Base-by-base conservation (phyloP, 257 asterid genomes). In the Penstemon newberryi region DNA sequence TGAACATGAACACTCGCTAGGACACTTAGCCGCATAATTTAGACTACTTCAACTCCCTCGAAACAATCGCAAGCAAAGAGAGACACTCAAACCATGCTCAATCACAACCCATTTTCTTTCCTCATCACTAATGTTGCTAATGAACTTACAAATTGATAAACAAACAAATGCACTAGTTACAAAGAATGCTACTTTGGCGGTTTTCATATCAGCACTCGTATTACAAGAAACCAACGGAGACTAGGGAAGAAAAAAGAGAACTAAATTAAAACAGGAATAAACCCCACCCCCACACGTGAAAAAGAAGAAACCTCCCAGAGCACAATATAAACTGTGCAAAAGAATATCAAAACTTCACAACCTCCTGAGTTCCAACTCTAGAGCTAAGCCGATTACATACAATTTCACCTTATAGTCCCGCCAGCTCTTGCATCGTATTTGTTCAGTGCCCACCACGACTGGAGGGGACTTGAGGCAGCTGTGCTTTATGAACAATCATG, bases 321-420 rank as follows among this genome's bases (percentile, higher is more conserved):
- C 87, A 77, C 87, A 76, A 76, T 39, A 52, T 63, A 73, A 1
- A 70, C 63, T 70, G 84, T 80, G 79, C 87, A 75, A 81, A 85
- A 84, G 91, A 87, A 86, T 85, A 80, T 74, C 79, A 80, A 80
- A 75, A 74, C 74, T 70, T 74, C 60, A 56, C 76, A 59, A 76
- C 69, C 83, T 75, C 81, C 78, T 62, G 57, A 66, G 65, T 36
- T 63, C 66, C 68, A 74, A 73, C 60, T 54, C 79, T 33, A 71
- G 54, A 10, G 65, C 76, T 71, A 70, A 60, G 74, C 77, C 62
- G 69, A 67, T 56, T 43, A 43, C 65, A 60, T 54, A 70, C 73
- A 70, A 13, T 8, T 62, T 80, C 72, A 73, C 69, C 71, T 66
- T 61, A 62, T 50, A 47, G 75, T 67, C 78, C 79, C 84, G 82